Percentiles rank a stretch among this genome's conserved stretches.
These are phyloP conservation scores for Metschnikowia similis DNA, from an alignment of 805 yeast species.

Conservation along the genomic window DNA sequence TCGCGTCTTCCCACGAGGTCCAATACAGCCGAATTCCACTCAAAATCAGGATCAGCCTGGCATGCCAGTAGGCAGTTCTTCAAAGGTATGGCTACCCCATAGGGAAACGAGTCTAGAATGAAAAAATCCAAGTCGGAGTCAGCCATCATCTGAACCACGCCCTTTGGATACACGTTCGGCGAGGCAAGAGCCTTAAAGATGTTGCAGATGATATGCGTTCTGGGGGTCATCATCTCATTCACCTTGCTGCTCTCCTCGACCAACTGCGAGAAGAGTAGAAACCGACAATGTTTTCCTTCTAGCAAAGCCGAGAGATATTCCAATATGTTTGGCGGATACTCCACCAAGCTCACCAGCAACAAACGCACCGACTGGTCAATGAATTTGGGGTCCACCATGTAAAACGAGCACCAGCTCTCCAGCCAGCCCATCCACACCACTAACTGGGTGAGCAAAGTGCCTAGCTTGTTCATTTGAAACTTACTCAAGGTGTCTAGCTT, in stretches of 20 bases:
- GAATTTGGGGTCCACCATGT: constrained; percentile 30
- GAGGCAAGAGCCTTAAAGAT: constrained; percentile 63
- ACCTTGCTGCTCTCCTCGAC: constrained; percentile 57
- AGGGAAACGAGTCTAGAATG: constrained; percentile 66
- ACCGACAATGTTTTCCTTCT: constrained; percentile 44
- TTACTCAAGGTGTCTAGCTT: constrained; percentile 49
- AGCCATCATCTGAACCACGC: constrained; percentile 59
- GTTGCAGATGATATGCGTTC: constrained; percentile 55
- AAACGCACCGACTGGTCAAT: constrained; percentile 41
- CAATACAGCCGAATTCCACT: constrained; percentile 44
- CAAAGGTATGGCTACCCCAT: constrained; percentile 66
- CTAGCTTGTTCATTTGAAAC: constrained; percentile 37
- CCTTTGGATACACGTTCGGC: constrained; percentile 44
- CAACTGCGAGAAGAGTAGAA: constrained; percentile 61
- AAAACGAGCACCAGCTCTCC: constrained; percentile 56
- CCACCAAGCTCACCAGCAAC: constrained; percentile 43
- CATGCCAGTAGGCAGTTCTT: constrained; percentile 54
- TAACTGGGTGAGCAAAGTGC: constrained; percentile 55
- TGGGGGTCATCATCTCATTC: constrained; percentile 60
- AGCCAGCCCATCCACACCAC: constrained; percentile 75
- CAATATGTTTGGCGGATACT: constrained; percentile 57
- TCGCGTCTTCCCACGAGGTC: constrained; percentile 69
- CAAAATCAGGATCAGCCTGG: constrained; percentile 49
- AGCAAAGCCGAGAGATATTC: constrained; percentile 51
- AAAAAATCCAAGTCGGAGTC: constrained; percentile 48